Percentiles rank a stretch among this genome's conserved stretches.
phyloP scores from a whole-genome alignment of 495 filamentous ascomycete species.

The Beverwykella pulmonaria region DNA sequence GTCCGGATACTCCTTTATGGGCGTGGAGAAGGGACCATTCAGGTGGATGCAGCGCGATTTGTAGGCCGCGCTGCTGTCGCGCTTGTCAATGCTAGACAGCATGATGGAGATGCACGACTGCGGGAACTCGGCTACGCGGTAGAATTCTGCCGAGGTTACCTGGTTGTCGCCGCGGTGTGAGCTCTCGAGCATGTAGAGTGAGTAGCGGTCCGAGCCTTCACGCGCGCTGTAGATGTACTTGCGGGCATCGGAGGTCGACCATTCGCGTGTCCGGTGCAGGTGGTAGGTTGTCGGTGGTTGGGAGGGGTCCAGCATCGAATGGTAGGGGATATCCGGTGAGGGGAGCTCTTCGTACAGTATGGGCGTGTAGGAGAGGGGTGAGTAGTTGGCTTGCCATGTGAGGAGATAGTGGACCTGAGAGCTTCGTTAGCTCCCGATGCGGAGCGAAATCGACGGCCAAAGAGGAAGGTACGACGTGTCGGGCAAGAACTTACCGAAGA shows the following conservation, averaged over 20 bases:
- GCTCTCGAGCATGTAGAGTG: conserved; percentile 32
- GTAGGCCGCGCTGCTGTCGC: conserved; percentile 19
- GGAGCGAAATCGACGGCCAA: not conserved
- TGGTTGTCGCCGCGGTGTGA: conserved; percentile 28
- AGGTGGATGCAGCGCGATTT: conserved; percentile 33
- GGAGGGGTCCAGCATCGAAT: conserved; percentile 29
- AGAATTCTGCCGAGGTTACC: conserved; percentile 29
- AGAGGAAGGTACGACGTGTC: not conserved
- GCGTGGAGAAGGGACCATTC: conserved; percentile 21
- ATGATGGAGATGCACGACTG: conserved; percentile 21
- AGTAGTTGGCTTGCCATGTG: conserved; percentile 33
- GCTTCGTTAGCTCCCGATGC: not conserved
- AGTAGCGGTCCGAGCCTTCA: conserved; percentile 33
- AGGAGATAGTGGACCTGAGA: conserved; percentile 32
- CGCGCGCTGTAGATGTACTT: conserved; percentile 34
- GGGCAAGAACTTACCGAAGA: conserved; percentile 16
- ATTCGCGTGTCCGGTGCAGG: conserved; percentile 35
- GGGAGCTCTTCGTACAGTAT: conserved; percentile 31
- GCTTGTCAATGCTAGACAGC: conserved; percentile 27
- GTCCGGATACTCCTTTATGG: conserved; percentile 33
- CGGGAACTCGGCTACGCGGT: conserved; percentile 31
- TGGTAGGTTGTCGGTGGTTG: conserved; percentile 28
- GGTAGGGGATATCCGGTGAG: conserved; percentile 32
- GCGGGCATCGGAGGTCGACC: conserved; percentile 28
- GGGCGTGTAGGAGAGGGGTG: conserved; percentile 28